Evolutionary conservation across 2,329 filamentous ascomycete genomes (phyloP).

Genomic region (Ophiostoma himal-ulmi): DNA sequence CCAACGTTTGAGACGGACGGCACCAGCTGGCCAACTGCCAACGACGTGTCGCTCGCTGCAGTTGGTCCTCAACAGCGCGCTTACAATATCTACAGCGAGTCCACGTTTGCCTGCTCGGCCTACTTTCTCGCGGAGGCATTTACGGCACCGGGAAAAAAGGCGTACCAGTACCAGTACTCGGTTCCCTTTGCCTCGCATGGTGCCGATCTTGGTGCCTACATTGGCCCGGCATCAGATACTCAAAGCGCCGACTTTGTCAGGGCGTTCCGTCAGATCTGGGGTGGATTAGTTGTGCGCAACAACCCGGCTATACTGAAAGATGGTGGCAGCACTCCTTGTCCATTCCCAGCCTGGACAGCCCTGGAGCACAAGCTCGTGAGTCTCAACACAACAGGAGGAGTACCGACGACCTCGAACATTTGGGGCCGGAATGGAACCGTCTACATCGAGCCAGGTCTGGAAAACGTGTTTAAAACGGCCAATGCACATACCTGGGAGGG

Average conservation of each 20-base stretch:
- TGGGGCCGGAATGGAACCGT: slow-evolving; percentile 19
- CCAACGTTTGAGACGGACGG: slow-evolving; percentile 36
- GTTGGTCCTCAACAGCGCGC: slow-evolving; percentile 47
- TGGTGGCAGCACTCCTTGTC: not conserved
- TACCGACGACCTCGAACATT: not conserved
- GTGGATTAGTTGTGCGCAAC: slow-evolving; percentile 38
- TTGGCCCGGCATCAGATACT: slow-evolving; percentile 27
- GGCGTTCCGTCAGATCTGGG: slow-evolving; percentile 31
- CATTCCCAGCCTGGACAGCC: slow-evolving; percentile 9
- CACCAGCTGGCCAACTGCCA: slow-evolving; percentile 26
- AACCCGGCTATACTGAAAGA: slow-evolving; percentile 29
- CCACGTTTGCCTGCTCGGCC: slow-evolving; percentile 47
- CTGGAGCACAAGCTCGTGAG: slow-evolving; percentile 13
- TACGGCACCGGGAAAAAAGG: slow-evolving; percentile 28
- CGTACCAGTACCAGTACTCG: slow-evolving; percentile 43
- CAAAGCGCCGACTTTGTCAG: slow-evolving; percentile 28
- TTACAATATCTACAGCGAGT: slow-evolving; percentile 46
- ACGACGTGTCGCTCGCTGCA: slow-evolving; percentile 31
- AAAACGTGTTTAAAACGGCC: slow-evolving; percentile 35
- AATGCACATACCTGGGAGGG: slow-evolving; percentile 42
- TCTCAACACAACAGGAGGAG: slow-evolving; percentile 19
- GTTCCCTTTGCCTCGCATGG: slow-evolving; percentile 35
- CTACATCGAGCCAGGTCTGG: slow-evolving; percentile 31
- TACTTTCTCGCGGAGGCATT: slow-evolving; percentile 48
- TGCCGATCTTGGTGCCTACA: slow-evolving; percentile 33